Base-by-base conservation (phyloP, 2,329 filamentous ascomycete species). In the Aspergillaceae sp. region DNA sequence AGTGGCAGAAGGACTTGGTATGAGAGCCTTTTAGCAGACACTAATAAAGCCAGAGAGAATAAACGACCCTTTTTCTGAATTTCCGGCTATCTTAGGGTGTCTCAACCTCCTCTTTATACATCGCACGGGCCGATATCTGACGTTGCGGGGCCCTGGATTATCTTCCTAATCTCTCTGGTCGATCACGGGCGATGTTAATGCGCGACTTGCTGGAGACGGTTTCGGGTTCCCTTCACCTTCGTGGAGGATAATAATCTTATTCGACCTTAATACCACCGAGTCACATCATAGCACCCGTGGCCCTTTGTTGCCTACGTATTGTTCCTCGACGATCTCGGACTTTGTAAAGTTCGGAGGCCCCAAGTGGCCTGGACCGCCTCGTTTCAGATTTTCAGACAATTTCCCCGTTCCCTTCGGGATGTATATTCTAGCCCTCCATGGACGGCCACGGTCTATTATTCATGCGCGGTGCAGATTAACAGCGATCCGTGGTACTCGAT, bases 41-140 rank as follows among this genome's bases (percentile, higher is more conserved):
- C 19, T 19, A 19, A 19, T 2, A 11, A 27, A 32, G 48, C 49
- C 52, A 51, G 52, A 56, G 50, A 49, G 51, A 36, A 19, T 3
- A n/a, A 11, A 36, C 11, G 34, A 36, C 34, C 34, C 10, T 10
- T n/a, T 7, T 5, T 10, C 32, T 34, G 7, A 36, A 10, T 6
- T 36, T 11, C 11, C 9, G 9, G 11, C 5, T 32, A 32, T 9
- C 30, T 32, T 32, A n/a, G 34, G 9, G n/a, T n/a, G 11, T 4
- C 4, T 10, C 34, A n/a, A n/a, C 9, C 9, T n/a, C 11, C 34
- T 4, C 11, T 36, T n/a, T 7, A 4, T 5, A n/a, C 5, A 5
- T 11, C 11, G 7, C 34, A 36, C 34, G 34, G 34, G 10, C 10
- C 34, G 9, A 5, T 36, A 36, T 36, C 34, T 36, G 34, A 10